A percentile compares a stretch with the other conserved stretches of the same genome.
These are phyloP conservation scores for Fusarium palustre DNA, from an alignment of 2,329 filamentous ascomycete species.

Conservation along the genomic window DNA sequence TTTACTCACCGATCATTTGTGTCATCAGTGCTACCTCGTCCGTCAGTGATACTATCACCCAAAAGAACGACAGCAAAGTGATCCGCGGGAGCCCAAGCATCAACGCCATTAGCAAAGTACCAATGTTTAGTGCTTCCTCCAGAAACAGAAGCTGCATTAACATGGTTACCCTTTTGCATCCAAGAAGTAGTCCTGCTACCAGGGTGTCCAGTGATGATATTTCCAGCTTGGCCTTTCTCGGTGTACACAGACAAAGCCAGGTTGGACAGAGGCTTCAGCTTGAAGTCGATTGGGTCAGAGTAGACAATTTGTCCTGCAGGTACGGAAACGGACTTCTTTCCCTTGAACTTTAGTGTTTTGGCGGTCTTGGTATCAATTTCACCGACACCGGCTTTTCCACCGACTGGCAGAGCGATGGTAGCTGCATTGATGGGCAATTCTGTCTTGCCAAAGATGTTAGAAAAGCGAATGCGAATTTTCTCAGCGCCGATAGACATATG, in stretches of 20 bases:
- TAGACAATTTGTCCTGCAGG: conserved; percentile 13
- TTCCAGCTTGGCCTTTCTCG: conserved; percentile 24
- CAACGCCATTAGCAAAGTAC: conserved; percentile 32
- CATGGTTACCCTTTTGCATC: conserved; percentile 29
- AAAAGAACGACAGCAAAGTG: conserved; percentile 31
- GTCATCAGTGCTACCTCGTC: conserved; percentile 34
- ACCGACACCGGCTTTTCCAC: conserved; percentile 20
- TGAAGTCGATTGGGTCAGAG: conserved; percentile 29
- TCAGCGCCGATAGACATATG: conserved; percentile 26
- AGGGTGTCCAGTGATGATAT: conserved; percentile 31
- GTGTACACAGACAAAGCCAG: conserved; percentile 27
- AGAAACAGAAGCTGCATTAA: conserved; percentile 29
- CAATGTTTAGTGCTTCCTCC: conserved; percentile 29
- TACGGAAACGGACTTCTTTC: conserved; percentile 17
- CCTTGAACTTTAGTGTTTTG: conserved; percentile 16
- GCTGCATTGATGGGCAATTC: conserved; percentile 22
- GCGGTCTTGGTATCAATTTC: conserved; percentile 17
- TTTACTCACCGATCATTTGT: conserved; percentile 17
- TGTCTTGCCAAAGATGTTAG: conserved; percentile 34
- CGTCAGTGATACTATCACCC: conserved; percentile 35
- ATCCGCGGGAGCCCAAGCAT: conserved; percentile 20
- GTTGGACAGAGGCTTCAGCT: conserved; percentile 20
- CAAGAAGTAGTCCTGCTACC: conserved; percentile 35
- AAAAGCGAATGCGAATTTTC: conserved; percentile 23
- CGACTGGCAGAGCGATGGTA: conserved; percentile 12